Conservation (phyloP, 225 moss, liverwort and hornwort species). For the Sphagnum contortum region DNA sequence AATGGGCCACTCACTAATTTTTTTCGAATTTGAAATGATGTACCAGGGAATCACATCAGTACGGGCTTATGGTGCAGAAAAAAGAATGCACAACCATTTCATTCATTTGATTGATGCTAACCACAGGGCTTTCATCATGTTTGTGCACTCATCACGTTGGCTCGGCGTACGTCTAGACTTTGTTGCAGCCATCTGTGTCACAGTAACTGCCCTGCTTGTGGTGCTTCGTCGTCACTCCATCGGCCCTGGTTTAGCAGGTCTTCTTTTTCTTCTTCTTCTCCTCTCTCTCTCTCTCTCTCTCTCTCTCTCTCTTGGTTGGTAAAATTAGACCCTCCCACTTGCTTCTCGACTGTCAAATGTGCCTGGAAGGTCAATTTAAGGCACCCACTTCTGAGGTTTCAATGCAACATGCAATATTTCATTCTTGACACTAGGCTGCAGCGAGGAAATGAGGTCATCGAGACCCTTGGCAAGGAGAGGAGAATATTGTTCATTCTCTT, state of each 20-base stretch:
- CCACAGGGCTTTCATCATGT: conserved; percentile 66
- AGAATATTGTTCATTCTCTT: too few species aligned
- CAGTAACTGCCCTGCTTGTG: conserved; percentile 43
- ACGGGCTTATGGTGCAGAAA: conserved; percentile 61
- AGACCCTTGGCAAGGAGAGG: too few species aligned
- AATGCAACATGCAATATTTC: neutral
- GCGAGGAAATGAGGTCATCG: too few species aligned
- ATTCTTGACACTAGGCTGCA: too few species aligned
- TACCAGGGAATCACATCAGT: conserved; percentile 67
- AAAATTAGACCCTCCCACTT: too few species aligned
- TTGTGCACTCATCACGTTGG: conserved; percentile 71
- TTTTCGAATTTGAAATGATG: too few species aligned
- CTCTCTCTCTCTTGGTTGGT: neutral
- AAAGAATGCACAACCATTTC: conserved; percentile 65
- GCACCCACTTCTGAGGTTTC: neutral
- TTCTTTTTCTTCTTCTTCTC: neutral
- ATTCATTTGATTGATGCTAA: conserved; percentile 72
- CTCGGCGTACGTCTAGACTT: conserved; percentile 86
- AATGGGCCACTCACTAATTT: too few species aligned
- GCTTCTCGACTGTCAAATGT: too few species aligned
- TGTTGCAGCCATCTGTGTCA: conserved; percentile 56
- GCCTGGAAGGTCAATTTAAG: too few species aligned
- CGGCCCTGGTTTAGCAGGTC: conserved; percentile 65
- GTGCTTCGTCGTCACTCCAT: conserved; percentile 57
- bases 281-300: neutral